Conservation (phyloP, 2,329 filamentous ascomycete species). For the Scleromitrula shiraiana region DNA sequence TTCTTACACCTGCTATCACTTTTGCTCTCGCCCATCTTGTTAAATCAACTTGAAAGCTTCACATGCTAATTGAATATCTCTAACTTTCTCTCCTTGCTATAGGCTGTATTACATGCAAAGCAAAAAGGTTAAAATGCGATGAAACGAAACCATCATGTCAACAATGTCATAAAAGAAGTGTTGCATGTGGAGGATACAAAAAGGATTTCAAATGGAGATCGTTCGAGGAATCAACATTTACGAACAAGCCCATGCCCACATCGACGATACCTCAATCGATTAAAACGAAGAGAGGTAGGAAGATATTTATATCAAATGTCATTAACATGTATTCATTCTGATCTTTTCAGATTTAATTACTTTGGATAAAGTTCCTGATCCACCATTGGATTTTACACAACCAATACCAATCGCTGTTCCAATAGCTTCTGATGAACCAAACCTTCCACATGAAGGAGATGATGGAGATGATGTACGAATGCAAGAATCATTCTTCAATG, state of each 20-base stretch:
- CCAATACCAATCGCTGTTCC: too few relatives aligned
- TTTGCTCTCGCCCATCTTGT: too few relatives aligned
- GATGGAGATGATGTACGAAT: constrained; percentile 22
- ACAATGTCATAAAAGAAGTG: constrained; percentile 57
- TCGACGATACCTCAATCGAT: too few relatives aligned
- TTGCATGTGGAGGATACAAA: constrained; percentile 62
- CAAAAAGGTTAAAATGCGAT: constrained; percentile 66
- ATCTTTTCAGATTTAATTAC: constrained; percentile 20
- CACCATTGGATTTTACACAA: too few relatives aligned
- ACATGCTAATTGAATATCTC: constrained; percentile 12
- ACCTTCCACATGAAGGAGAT: constrained; percentile 21
- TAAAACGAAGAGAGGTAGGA: constrained; percentile 23
- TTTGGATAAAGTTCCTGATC: constrained; percentile 18
- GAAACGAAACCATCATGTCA: constrained; percentile 61
- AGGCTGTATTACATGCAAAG: constrained; percentile 69
- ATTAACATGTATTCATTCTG: constrained; percentile 7
- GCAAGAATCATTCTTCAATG: constrained; percentile 27
- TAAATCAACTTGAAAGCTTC: too few relatives aligned
- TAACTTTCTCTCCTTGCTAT: too few relatives aligned
- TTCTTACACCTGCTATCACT: too few relatives aligned
- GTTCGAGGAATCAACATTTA: constrained; percentile 55
- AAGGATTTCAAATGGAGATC: constrained; percentile 71
- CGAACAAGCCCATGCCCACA: constrained; percentile 30
- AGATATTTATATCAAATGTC: background rate
- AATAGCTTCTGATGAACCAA: constrained; percentile 19